Evolutionary conservation across 1,284 basidiomycete genomes (phyloP).

Genomic region (Cutaneotrichosporon sp.): DNA sequence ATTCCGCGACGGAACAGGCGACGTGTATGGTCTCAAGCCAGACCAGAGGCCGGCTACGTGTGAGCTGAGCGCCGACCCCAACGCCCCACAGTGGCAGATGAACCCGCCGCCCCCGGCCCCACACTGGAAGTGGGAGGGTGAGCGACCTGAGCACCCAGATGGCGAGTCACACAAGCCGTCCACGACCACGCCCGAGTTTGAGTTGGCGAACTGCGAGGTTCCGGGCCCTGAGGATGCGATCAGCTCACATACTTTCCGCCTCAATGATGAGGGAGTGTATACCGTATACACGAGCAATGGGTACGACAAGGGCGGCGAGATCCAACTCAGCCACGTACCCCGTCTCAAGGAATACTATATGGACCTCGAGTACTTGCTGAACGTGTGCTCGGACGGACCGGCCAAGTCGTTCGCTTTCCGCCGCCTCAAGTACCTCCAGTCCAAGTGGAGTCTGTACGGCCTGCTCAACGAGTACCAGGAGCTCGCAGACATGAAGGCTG

Average conservation of each 20-base stretch:
- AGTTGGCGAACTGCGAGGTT: conserved; percentile 67
- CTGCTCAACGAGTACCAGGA: conserved; percentile 94
- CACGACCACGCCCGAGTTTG: conserved; percentile 40
- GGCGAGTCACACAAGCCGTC: conserved; percentile 31
- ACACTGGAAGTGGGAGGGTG: conserved; percentile 76
- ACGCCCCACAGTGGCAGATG: conserved; percentile 65
- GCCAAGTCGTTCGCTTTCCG: conserved; percentile 95
- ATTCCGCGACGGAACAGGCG: conserved; percentile 60
- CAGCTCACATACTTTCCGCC: conserved; percentile 60
- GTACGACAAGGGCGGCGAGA: conserved; percentile 14
- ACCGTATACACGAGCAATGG: conserved; percentile 63
- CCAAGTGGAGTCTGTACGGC: conserved; percentile 93
- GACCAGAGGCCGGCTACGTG: conserved; percentile 56
- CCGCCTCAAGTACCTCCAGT: conserved; percentile 86
- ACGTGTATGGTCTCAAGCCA: conserved; percentile 66
- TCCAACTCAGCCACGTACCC: conserved; percentile 74
- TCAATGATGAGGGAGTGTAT: conserved; percentile 84
- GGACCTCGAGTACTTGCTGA: conserved; percentile 87
- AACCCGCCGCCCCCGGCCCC: conserved; percentile 88
- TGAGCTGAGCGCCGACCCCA: conserved; percentile 29
- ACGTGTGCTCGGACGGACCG: conserved; percentile 87
- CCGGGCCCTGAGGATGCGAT: conserved; percentile 57
- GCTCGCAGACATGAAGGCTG: conserved; percentile 89
- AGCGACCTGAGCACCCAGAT: conserved; percentile 27
- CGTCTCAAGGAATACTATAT: conserved; percentile 90